A percentile compares a stretch with the other conserved stretches of the same genome.
phyloP scores from a whole-genome alignment of 2,329 filamentous ascomycete genomes.

The Emergomyces africanus region DNA sequence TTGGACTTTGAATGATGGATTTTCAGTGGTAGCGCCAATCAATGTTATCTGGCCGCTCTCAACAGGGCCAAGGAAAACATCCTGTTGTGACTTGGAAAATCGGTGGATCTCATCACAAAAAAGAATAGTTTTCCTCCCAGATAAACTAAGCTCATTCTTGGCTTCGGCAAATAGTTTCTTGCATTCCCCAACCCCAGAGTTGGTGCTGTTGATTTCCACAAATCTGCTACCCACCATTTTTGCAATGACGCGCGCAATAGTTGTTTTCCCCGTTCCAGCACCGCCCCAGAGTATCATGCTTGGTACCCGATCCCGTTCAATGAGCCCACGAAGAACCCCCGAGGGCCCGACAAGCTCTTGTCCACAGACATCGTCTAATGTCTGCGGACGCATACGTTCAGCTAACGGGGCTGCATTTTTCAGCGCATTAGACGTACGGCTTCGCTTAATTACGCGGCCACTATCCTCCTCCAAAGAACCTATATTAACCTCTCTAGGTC shows the following conservation, averaged over 20 bases:
- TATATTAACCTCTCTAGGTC: background rate
- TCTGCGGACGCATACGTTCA: slow-evolving; percentile 81
- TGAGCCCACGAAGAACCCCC: slow-evolving; percentile 75
- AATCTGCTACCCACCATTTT: slow-evolving; percentile 71
- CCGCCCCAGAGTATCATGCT: slow-evolving; percentile 80
- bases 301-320: slow-evolving; percentile 73
- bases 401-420: slow-evolving; percentile 70
- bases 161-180: slow-evolving; percentile 87
- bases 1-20: slow-evolving; percentile 88
- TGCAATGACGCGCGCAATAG: slow-evolving; percentile 84
- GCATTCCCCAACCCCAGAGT: slow-evolving; percentile 73
- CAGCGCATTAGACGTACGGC: slow-evolving; percentile 45
- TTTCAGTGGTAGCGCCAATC: slow-evolving; percentile 93
- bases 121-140: slow-evolving; percentile 82
- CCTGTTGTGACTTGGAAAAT: slow-evolving; percentile 85
- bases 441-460: slow-evolving; percentile 41
- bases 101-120: slow-evolving; percentile 97
- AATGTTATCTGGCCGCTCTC: slow-evolving; percentile 83
- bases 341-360: slow-evolving; percentile 79
- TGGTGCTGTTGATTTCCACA: slow-evolving; percentile 92
- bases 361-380: slow-evolving; percentile 74
- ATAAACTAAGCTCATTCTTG: slow-evolving; percentile 62
- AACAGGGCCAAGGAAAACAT: slow-evolving; percentile 85
- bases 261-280: slow-evolving; percentile 39
- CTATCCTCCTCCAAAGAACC: background rate